phyloP scores from a whole-genome alignment of 345 rosid genomes.

The Raphanus sativus region DNA sequence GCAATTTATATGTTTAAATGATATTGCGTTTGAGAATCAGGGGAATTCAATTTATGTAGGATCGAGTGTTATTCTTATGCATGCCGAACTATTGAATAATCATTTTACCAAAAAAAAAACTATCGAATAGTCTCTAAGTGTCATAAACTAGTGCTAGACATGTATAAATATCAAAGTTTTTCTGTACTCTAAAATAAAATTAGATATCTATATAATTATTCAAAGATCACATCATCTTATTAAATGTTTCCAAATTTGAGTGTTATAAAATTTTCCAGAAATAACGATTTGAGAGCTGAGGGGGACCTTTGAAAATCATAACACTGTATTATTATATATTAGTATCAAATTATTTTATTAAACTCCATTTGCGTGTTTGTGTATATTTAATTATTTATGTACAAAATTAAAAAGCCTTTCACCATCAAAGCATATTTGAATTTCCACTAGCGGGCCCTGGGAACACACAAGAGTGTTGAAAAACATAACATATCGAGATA shows the following conservation, averaged over 20 bases:
- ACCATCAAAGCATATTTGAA: conserved; percentile 30
- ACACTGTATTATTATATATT: conserved; percentile 6
- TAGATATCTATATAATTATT: background rate
- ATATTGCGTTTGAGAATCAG: too few relatives aligned
- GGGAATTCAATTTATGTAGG: background rate
- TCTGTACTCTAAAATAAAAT: background rate
- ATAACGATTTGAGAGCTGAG: conserved; percentile 17
- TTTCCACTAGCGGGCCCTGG: conserved; percentile 25
- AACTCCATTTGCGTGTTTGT: conserved; percentile 26
- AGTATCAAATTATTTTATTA: background rate
- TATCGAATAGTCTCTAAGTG: background rate
- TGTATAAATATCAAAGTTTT: background rate
- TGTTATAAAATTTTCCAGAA: conserved; percentile 12
- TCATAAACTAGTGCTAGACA: background rate
- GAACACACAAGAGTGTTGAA: conserved; percentile 33
- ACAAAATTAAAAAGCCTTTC: conserved; percentile 10
- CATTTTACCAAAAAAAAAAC: background rate
- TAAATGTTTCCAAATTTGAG: conserved; percentile 8
- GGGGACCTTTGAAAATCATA: conserved; percentile 25
- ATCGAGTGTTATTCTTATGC: background rate
- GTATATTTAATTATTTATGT: background rate
- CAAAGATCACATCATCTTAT: conserved; percentile 2
- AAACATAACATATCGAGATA: conserved; percentile 20
- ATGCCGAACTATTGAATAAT: background rate
- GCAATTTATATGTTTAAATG: too few relatives aligned